These are phyloP conservation scores for Cystobasidiaceae sp. DNA, from an alignment of 1,284 basidiomycete species.

Conservation along the genomic window DNA sequence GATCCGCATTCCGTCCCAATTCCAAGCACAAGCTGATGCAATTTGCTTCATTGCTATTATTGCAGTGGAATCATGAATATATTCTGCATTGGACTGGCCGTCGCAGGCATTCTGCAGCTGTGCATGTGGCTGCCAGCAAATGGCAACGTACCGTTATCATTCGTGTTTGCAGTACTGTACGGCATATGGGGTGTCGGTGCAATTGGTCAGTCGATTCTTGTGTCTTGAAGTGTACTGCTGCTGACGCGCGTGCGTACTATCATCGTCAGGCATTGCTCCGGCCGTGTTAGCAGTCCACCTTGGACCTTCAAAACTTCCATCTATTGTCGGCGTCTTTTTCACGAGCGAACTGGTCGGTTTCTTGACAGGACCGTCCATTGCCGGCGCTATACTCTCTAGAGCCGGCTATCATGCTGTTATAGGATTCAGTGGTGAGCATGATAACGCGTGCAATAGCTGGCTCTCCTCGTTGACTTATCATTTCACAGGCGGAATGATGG, in stretches of 20 bases:
- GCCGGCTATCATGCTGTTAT: constrained; percentile 10
- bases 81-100: not conserved
- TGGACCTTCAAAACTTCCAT: not conserved
- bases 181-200: constrained; percentile 12
- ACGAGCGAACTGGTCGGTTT: constrained; percentile 20
- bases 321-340: constrained; percentile 13
- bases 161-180: constrained; percentile 20
- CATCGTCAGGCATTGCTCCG: not conserved
- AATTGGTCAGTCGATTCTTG: not conserved
- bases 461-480: too few species aligned
- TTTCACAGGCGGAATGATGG: not conserved
- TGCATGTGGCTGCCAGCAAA: constrained; percentile 23
- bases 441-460: not conserved
- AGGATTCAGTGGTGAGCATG: constrained; percentile 3
- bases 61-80: constrained; percentile 19
- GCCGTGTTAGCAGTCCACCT: constrained; percentile 22
- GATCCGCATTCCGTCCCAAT: not conserved
- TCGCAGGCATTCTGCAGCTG: constrained; percentile 4
- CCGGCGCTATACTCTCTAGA: constrained; percentile 9
- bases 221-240: not conserved
- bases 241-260: not conserved
- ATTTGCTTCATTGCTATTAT: not conserved
- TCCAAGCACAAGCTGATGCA: not conserved
- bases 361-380: constrained; percentile 22
- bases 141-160: constrained; percentile 9